Evolutionary conservation across 495 filamentous ascomycete genomes (phyloP), one percentile per base, ranked within the genome.

Genomic region (Lepidopterella palustris): DNA sequence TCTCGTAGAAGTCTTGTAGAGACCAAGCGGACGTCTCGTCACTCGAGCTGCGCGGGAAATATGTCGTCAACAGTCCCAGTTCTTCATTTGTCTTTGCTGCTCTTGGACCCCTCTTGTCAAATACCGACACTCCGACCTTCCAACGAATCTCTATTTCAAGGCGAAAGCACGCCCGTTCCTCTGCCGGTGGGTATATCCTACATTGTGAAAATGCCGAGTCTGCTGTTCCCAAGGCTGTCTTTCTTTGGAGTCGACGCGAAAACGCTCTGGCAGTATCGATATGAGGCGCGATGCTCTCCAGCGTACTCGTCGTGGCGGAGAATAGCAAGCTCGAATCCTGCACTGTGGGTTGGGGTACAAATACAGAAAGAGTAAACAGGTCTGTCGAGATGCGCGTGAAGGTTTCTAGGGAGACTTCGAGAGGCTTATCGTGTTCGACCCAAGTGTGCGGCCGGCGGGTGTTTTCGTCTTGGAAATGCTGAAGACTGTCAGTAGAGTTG

Each of bases 1-100:
- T 81, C 20, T 81, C 75, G 62, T 88, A 89, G 68, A 88, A 89
- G 57, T 87, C 82, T 11, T 68, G 67, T 9, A 68, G 68, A 11
- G 68, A 56, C 73, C 72, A 73, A 11, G 57, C 32, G 15, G 65
- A 53, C 4, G 42, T 32, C 9, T 51, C 45, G 18, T 48, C 18
- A 5, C 21, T 26, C 1, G 32, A 42, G 1, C 52, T 27, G 23
- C 26, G 39, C 0, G 66, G 57, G 23, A 64, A 55, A 28, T 66
- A 66, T 23, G 32, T 55, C 1, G 48, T 8, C 15, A 69, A 61
- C 18, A 69, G 29, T 0, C 42, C 20, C 21, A 64, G 18, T 23
- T 69, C 67, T 18, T 18, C 50, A 0, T n/a, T 15, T 6, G 23
- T 53, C 23, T 24, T 26, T 5, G 5, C 31, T 0, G 25, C 40